A percentile compares a stretch with the other conserved stretches of the same genome.
Conservation (phyloP, 163 green algal genomes). For the Botryococcus braunii region DNA sequence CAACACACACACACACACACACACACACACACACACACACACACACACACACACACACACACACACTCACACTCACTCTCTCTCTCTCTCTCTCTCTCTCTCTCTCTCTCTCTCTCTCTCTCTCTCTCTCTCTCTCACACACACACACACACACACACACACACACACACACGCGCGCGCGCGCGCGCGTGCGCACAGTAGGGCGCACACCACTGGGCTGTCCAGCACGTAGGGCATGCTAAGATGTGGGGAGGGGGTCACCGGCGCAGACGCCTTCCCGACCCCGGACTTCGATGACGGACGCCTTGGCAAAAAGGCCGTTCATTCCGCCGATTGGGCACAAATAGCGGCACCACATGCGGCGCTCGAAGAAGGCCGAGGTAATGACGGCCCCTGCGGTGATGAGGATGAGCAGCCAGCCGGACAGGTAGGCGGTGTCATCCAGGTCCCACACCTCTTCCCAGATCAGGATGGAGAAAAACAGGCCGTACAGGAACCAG, state of each 20-base stretch:
- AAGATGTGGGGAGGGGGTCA: too few relatives aligned
- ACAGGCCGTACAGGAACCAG: constrained; percentile 70
- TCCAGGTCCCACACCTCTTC: constrained; percentile 63
- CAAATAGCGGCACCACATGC: constrained; percentile 49
- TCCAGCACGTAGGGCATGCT: too few relatives aligned
- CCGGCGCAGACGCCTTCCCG: constrained; percentile 62
- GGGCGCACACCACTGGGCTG: too few relatives aligned
- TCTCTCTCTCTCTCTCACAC: too few relatives aligned
- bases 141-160: too few relatives aligned
- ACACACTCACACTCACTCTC: background rate
- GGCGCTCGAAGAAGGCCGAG: constrained; percentile 46
- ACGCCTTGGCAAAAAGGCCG: constrained; percentile 62
- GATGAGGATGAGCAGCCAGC: constrained; percentile 77
- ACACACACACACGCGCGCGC: too few relatives aligned
- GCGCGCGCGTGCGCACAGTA: too few relatives aligned
- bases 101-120: too few relatives aligned
- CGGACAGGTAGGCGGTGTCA: constrained; percentile 55
- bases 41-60: too few relatives aligned
- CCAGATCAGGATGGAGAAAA: constrained; percentile 71
- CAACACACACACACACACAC: too few relatives aligned
- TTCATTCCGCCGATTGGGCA: constrained; percentile 73
- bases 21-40: too few relatives aligned
- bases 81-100: too few relatives aligned
- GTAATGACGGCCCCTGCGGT: constrained; percentile 62
- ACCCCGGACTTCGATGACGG: constrained; percentile 54